Base-by-base conservation (phyloP, 2,329 filamentous ascomycete genomes). In the Fusarium sarcochroum region DNA sequence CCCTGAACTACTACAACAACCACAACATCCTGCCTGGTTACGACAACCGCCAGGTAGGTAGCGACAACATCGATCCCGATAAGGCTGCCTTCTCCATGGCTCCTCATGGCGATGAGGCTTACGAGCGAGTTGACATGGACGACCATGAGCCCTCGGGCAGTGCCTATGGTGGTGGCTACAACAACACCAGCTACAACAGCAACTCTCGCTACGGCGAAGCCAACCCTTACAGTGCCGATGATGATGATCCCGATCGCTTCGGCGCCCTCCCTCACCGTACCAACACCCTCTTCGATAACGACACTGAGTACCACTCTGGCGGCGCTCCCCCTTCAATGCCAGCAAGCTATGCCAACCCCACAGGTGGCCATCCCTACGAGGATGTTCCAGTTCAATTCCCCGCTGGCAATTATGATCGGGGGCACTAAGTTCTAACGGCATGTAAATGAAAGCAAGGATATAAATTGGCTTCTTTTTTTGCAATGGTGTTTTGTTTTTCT, bases 21-120 rank as follows among this genome's bases (percentile, higher is more conserved):
- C 86, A 90, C 78, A 86, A 87, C 72, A 84, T 80, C 57, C 83
- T 90, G 17, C 89, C 89, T 3, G 89, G 89, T 58, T 89, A 89
- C 76, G 87, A 88, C 72, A 82, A 81, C 68, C 80, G 76, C 73
- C 77, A 80, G 73, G 71, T 82, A 53, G 78, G 82, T 50, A 76
- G 76, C 62, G 78, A 77, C 68, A 86, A 87, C 79, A 90, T 90
- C 70, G 89, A 91, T 75, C 89, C 89, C 1, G 89, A 91, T 77
- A 90, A 90, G 81, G 88, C 89, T 27, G 89, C 89, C 62, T 91
- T 91, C 79, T 90, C 87, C 58, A 89, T 89, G 78, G 87, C 87
- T 15, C 87, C 87, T n/a, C 86, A 89, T 73, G 88, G 89, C 71
- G 89, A 91, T 68, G 89, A 90, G 73, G 85, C 86, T 42, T 91